These are phyloP conservation scores for Dunaliella primolecta DNA, from an alignment of 139 green algal species.

Conservation along the genomic window DNA sequence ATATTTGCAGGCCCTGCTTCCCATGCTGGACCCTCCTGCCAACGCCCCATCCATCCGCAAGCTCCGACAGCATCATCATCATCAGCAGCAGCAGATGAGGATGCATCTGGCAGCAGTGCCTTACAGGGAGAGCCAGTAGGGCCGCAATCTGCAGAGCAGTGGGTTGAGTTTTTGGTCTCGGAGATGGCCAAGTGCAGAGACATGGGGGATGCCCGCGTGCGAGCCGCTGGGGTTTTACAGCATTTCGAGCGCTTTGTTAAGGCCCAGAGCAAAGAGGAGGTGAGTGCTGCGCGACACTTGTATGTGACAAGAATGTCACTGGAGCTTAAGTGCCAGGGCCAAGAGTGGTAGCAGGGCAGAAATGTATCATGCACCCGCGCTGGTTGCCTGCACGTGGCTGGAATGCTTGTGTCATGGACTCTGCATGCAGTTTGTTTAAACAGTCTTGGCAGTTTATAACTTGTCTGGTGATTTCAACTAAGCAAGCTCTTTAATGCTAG, in stretches of 20 bases:
- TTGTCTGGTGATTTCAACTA: too few relatives aligned
- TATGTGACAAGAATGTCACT: too few relatives aligned
- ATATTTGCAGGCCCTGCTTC: not conserved
- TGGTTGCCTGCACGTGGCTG: too few relatives aligned
- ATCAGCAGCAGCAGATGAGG: not conserved
- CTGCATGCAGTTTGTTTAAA: too few relatives aligned
- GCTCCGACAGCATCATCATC: not conserved
- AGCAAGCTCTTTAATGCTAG: too few relatives aligned
- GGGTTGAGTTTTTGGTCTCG: conserved; percentile 70
- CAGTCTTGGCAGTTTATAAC: too few relatives aligned
- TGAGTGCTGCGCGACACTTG: too few relatives aligned
- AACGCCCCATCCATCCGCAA: conserved; percentile 16
- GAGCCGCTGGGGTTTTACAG: conserved; percentile 58
- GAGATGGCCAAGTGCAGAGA: conserved; percentile 71
- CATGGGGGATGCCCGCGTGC: conserved; percentile 57
- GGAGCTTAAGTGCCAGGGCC: too few relatives aligned
- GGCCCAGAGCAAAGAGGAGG: conserved; percentile 6
- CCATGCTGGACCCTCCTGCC: not conserved
- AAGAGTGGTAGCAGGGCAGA: too few relatives aligned
- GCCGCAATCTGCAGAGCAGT: conserved; percentile 55
- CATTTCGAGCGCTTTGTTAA: conserved; percentile 70
- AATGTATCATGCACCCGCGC: too few relatives aligned
- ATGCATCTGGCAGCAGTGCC: not conserved
- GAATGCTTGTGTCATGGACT: too few relatives aligned
- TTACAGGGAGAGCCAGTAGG: not conserved